Evolutionary conservation across 75 land plant genomes (phyloP).

Genomic region (Isoetes taiwanensis): DNA sequence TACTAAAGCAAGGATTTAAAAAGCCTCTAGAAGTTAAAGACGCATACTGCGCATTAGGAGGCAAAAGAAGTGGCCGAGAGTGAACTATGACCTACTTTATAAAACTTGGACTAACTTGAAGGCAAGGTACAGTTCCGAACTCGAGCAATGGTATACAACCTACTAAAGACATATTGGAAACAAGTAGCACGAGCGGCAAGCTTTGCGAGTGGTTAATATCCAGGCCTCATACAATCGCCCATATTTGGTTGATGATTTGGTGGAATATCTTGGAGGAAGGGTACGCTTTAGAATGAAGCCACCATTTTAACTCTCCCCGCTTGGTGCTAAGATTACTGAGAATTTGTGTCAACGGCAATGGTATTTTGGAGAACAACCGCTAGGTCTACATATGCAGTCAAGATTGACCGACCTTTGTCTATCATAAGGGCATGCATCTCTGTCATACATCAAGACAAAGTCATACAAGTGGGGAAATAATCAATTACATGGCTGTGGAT

Average conservation of each 20-base stretch:
- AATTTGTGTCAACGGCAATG: conserved; percentile 67
- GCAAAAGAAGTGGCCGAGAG: too few relatives aligned
- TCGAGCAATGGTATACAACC: conserved; percentile 44
- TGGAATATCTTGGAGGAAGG: conserved; percentile 56
- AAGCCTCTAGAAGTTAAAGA: conserved; percentile 68
- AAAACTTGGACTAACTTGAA: too few relatives aligned
- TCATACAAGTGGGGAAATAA: background rate
- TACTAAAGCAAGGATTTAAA: conserved; percentile 48
- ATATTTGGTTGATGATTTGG: conserved; percentile 73
- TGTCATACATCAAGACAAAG: background rate
- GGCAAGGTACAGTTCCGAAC: too few relatives aligned
- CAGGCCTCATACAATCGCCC: conserved; percentile 83
- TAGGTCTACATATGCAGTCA: conserved; percentile 75
- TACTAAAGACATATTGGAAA: conserved; percentile 55
- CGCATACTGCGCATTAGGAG: conserved; percentile 47
- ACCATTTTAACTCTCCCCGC: conserved; percentile 52
- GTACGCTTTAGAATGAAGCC: conserved; percentile 61
- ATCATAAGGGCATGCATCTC: conserved; percentile 6
- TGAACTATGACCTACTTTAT: too few relatives aligned
- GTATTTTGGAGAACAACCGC: conserved; percentile 73
- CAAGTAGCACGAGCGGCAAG: conserved; percentile 52
- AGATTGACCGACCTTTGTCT: conserved; percentile 43
- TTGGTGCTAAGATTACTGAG: conserved; percentile 56
- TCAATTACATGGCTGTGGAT: conserved; percentile 5
- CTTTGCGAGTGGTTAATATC: conserved; percentile 56